phyloP scores from a whole-genome alignment of 495 filamentous ascomycete genomes.

The Poronia punctata region DNA sequence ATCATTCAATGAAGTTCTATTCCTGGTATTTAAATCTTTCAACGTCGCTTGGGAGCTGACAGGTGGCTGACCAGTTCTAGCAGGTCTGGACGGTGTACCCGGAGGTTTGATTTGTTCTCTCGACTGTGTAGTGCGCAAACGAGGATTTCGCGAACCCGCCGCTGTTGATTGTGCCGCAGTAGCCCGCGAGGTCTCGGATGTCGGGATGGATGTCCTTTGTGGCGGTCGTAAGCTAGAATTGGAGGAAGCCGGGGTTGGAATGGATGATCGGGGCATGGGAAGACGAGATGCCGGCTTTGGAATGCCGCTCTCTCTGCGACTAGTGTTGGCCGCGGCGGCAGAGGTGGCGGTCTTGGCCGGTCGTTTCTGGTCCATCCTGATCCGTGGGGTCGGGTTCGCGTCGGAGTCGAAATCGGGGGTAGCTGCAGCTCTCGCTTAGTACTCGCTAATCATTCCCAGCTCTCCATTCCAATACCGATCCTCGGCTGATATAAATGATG shows the following conservation, averaged over 20 bases:
- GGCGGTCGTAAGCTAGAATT: slow-evolving; percentile 3
- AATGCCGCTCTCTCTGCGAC: slow-evolving; percentile 14
- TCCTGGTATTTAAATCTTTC: slow-evolving; percentile 12
- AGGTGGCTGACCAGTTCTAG: slow-evolving; percentile 14
- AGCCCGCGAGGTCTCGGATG: slow-evolving; percentile 13
- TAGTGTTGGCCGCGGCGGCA: slow-evolving; percentile 3
- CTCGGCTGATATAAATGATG: too few species aligned
- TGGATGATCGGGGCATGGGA: slow-evolving; percentile 22
- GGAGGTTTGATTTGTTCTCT: slow-evolving; percentile 30
- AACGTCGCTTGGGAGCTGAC: slow-evolving; percentile 13
- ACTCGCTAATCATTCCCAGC: background rate
- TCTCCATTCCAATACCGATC: too few species aligned
- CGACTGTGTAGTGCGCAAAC: slow-evolving; percentile 34
- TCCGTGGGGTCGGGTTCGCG: slow-evolving; percentile 1
- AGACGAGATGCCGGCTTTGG: slow-evolving; percentile 26
- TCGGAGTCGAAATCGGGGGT: background rate
- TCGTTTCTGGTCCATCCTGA: slow-evolving; percentile 32
- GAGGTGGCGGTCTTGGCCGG: background rate
- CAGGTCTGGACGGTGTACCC: slow-evolving; percentile 17
- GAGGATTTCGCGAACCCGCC: slow-evolving; percentile 28
- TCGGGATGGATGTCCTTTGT: slow-evolving; percentile 7
- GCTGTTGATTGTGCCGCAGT: slow-evolving; percentile 4
- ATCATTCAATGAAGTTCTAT: slow-evolving; percentile 11
- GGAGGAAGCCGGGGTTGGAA: slow-evolving; percentile 4
- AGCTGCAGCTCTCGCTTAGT: background rate